Base-by-base conservation (phyloP, 495 filamentous ascomycete genomes). In the Barbatosphaeria neglecta region DNA sequence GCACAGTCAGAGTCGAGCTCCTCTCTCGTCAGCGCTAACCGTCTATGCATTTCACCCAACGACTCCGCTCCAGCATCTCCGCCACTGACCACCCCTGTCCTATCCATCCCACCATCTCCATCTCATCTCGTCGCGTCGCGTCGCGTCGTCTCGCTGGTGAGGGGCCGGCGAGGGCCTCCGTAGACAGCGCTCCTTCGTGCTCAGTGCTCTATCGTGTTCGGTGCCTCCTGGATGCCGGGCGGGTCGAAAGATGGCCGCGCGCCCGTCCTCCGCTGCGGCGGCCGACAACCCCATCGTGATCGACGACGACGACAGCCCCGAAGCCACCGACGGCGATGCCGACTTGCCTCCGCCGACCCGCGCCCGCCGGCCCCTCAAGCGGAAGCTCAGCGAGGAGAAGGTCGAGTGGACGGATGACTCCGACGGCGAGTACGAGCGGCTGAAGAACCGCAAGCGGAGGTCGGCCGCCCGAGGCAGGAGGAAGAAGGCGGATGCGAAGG, bases 341-440 rank as follows among this genome's bases (percentile, higher is more conserved):
- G 22, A 20, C 7, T 22, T 7, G 1, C 27, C 6, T n/a, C 9
- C 17, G 11, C 28, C n/a, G n/a, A n/a, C n/a, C 9, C 2, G 5
- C 28, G 4, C 28, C 20, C 4, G 45, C 46, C 1, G 43, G 2
- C 44, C 38, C 5, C 25, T 48, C 9, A 62, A 62, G 39, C 55
- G 62, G 27, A 67, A 65, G 39, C 39, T 46, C 0, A 49, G 43
- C 3, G 50, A 60, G 22, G 62, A 63, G 27, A 69, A 63, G 42
- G 54, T 69, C 22, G 47, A 50, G 8, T 73, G 67, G 66, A 68
- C 64, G 17, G 66, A 65, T 44, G 63, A 66, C 11, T 53, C 61
- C 11, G 65, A 66, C 3, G 57, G 52, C 22, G 62, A 61, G 5
- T 59, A 64, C 2, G 57, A 71, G 22, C 64, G 55, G 45, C 54